Conservation (phyloP, 192 early-diverging fungal species). For the Backusella morwellensis region DNA sequence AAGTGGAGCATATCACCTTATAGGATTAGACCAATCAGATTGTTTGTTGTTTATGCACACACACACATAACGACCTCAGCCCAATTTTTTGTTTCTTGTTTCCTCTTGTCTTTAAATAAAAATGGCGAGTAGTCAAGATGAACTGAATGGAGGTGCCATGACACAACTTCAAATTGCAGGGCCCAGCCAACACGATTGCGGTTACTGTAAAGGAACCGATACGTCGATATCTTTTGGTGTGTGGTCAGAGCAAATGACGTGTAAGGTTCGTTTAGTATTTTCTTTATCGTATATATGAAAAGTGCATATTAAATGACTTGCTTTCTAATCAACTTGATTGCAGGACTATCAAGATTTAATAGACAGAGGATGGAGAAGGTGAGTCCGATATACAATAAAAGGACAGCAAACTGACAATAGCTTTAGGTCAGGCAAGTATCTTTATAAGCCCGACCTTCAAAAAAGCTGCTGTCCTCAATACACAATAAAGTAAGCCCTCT, state of each 20-base stretch:
- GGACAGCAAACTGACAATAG: no score
- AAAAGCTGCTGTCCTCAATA: conserved; percentile 74
- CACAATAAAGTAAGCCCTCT: conserved; percentile 55
- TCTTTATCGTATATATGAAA: background rate
- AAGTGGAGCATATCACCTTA: background rate
- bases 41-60: background rate
- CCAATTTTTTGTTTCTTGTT: background rate
- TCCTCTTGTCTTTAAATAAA: background rate
- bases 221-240: conserved; percentile 61
- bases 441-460: conserved; percentile 70
- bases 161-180: conserved; percentile 17
- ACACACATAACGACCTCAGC: background rate
- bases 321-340: background rate
- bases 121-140: background rate
- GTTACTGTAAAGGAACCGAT: conserved; percentile 61
- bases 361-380: conserved; percentile 74
- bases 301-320: background rate
- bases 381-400: no score
- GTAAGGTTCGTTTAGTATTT: conserved; percentile 29
- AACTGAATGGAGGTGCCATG: background rate
- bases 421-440: conserved; percentile 59
- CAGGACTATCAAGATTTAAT: conserved; percentile 66
- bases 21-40: background rate
- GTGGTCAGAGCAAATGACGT: conserved; percentile 56
- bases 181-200: conserved; percentile 47